These are phyloP conservation scores for Flaveria brownii DNA, from an alignment of 129 eudicot genomes.

Conservation along the genomic window DNA sequence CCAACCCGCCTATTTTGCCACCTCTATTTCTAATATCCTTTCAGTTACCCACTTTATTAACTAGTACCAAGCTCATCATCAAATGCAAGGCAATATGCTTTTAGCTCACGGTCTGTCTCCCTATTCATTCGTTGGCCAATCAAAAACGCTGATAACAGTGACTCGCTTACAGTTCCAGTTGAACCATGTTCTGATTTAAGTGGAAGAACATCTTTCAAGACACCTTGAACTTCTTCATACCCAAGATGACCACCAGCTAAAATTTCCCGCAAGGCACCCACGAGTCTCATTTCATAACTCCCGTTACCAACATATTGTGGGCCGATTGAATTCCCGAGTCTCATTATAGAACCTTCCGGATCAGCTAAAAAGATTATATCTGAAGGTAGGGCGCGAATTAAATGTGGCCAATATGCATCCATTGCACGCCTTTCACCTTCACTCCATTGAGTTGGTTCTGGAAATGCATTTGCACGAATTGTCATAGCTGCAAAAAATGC, in stretches of 20 bases:
- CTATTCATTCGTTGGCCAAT: constrained; percentile 98
- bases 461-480: constrained; percentile 87
- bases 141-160: constrained; percentile 88
- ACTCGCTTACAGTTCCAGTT: constrained; percentile 61
- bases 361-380: constrained; percentile 90
- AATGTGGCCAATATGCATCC: constrained; percentile 90
- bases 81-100: constrained; percentile 96
- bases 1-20: constrained; percentile 5
- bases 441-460: constrained; percentile 98
- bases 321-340: constrained; percentile 75
- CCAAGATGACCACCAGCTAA: constrained; percentile 98
- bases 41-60: constrained; percentile 36
- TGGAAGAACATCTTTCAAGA: constrained; percentile 86
- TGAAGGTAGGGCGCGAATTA: constrained; percentile 67
- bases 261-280: constrained; percentile 94
- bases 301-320: constrained; percentile 86
- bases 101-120: constrained; percentile 95
- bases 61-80: constrained; percentile 82
- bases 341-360: constrained; percentile 97
- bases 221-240: constrained; percentile 98
- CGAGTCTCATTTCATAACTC: constrained; percentile 92
- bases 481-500: constrained; percentile 98
- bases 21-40: constrained; percentile 16
- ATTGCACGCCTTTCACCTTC: constrained; percentile 97
- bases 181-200: constrained; percentile 38